Conservation (phyloP, 371 early-diverging fungal genomes). For the Mucor racemosus region DNA sequence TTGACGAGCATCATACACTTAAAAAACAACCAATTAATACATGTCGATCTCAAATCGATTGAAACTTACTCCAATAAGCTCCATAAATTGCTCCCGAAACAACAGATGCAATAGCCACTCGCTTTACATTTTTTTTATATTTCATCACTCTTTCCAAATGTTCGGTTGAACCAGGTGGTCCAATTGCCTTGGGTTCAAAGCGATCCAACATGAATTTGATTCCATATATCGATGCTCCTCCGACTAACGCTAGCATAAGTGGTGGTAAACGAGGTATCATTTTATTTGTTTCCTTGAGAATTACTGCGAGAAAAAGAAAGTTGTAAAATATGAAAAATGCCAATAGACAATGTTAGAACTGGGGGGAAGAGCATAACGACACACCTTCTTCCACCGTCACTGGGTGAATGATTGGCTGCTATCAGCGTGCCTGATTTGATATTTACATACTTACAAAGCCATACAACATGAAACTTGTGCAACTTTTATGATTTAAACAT, state of each 20-base stretch:
- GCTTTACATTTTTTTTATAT: slow-evolving; percentile 29
- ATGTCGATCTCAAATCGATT: background rate
- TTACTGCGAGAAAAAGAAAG: slow-evolving; percentile 4
- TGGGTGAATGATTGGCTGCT: background rate
- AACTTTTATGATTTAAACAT: too few species aligned
- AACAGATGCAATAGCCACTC: slow-evolving; percentile 30
- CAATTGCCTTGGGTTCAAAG: slow-evolving; percentile 44
- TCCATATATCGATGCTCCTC: slow-evolving; percentile 49
- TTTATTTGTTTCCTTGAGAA: background rate
- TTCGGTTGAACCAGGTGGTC: slow-evolving; percentile 45
- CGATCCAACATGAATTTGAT: slow-evolving; percentile 39
- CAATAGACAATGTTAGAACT: background rate
- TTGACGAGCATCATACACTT: slow-evolving; percentile 40
- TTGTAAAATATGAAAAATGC: background rate
- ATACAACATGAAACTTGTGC: too few species aligned
- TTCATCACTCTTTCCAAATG: slow-evolving; percentile 30
- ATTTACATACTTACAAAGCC: too few species aligned
- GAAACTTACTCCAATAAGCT: slow-evolving; percentile 37
- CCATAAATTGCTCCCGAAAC: slow-evolving; percentile 30
- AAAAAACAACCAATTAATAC: background rate
- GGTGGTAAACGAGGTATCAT: slow-evolving; percentile 58
- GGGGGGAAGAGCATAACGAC: background rate
- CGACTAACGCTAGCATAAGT: slow-evolving; percentile 38
- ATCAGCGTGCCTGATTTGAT: background rate
- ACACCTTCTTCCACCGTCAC: slow-evolving; percentile 3